Conservation (phyloP, 2,329 filamentous ascomycete genomes). For the Zelopaecilomyces penicillatus region DNA sequence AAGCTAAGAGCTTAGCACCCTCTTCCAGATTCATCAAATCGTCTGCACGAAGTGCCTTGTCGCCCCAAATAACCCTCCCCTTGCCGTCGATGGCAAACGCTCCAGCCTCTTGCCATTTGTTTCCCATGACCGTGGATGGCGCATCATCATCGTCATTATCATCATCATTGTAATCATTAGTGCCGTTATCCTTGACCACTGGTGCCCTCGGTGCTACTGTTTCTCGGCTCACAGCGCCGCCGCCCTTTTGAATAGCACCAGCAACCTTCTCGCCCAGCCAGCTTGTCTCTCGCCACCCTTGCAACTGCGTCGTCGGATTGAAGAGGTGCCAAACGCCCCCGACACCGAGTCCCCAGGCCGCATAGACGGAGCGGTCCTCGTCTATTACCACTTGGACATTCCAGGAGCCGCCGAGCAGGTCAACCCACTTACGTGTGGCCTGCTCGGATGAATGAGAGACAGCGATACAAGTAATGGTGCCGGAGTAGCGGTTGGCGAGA, state of each 20-base stretch:
- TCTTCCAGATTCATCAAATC: slow-evolving; percentile 48
- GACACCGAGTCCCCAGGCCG: slow-evolving; percentile 50
- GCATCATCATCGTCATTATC: slow-evolving; percentile 24
- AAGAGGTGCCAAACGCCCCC: slow-evolving; percentile 42
- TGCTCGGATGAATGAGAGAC: slow-evolving; percentile 50
- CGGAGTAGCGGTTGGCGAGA: slow-evolving; percentile 43
- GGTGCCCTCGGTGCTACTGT: slow-evolving; percentile 34
- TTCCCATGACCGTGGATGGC: slow-evolving; percentile 39
- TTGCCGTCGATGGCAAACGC: slow-evolving; percentile 43
- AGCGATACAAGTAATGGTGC: slow-evolving; percentile 45
- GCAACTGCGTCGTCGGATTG: slow-evolving; percentile 43
- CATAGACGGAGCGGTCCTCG: slow-evolving; percentile 48
- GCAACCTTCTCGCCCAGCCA: slow-evolving; percentile 46
- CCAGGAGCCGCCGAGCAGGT: slow-evolving; percentile 49
- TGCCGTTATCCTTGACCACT: slow-evolving; percentile 20
- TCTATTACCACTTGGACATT: slow-evolving; percentile 48
- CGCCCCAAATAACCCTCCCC: slow-evolving; percentile 42
- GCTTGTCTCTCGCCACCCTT: slow-evolving; percentile 46
- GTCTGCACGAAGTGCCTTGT: slow-evolving; percentile 38
- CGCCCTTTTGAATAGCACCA: slow-evolving; percentile 32
- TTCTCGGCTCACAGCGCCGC: slow-evolving; percentile 19
- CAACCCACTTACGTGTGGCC: slow-evolving; percentile 49
- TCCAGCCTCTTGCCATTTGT: slow-evolving; percentile 49
- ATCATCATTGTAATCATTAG: background rate
- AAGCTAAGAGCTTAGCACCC: slow-evolving; percentile 28